Percentiles rank a stretch among this genome's conserved stretches.
Evolutionary conservation across 345 rosid genomes (phyloP).

Genomic region (Brassica juncea): DNA sequence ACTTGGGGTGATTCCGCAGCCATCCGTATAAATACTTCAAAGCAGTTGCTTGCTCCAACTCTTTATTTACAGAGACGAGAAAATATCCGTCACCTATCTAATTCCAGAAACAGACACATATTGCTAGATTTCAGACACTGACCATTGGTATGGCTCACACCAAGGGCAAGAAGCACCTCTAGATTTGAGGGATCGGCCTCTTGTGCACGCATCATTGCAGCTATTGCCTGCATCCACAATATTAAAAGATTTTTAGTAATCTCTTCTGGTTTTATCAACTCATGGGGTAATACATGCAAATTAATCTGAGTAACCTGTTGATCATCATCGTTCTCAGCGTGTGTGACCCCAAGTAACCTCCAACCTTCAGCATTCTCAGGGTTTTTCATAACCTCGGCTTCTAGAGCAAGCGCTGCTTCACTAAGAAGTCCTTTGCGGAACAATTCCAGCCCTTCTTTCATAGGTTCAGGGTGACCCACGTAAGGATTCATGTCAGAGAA

Average conservation of each 20-base stretch:
- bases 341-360: slow-evolving; percentile 98
- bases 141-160: slow-evolving; percentile 99
- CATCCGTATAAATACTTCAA: slow-evolving; percentile 90
- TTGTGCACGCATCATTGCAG: slow-evolving; percentile 99
- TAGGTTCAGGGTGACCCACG: slow-evolving; percentile 94
- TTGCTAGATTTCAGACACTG: slow-evolving; percentile 37
- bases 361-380: slow-evolving; percentile 99
- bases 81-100: slow-evolving; percentile 14
- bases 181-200: slow-evolving; percentile 94
- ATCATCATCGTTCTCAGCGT: slow-evolving; percentile 99
- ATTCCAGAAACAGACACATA: slow-evolving; percentile 16
- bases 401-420: slow-evolving; percentile 99
- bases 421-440: slow-evolving; percentile 98
- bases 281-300: not conserved
- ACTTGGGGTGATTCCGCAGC: slow-evolving; percentile 86
- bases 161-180: slow-evolving; percentile 98
- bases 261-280: not conserved
- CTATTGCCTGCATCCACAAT: slow-evolving; percentile 78
- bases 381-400: slow-evolving; percentile 97
- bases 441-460: slow-evolving; percentile 94
- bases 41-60: slow-evolving; percentile 95
- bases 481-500: slow-evolving; percentile 99
- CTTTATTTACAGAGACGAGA: slow-evolving; percentile 47
- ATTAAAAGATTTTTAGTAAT: slow-evolving; percentile 2
- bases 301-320: slow-evolving; percentile 69